Evolutionary conservation across 2,329 filamentous ascomycete genomes (phyloP), one percentile per base, ranked within the genome.

Genomic region (Hypoxylon sp.): DNA sequence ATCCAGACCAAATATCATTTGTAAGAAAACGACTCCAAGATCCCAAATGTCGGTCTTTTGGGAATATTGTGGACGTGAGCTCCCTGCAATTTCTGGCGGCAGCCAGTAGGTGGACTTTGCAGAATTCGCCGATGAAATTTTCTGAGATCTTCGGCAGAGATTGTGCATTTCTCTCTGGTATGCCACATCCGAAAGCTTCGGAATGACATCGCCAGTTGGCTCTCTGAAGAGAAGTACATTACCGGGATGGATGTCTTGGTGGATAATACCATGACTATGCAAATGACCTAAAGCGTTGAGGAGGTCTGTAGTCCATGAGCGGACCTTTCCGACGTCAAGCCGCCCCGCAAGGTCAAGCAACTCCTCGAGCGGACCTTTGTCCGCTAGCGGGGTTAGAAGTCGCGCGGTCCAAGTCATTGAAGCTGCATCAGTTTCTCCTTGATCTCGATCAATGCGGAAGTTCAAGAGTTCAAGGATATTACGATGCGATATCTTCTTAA

Each of bases 31-130:
- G 31, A 98, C 89, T 3, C 96, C 96, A 75, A 99, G 90, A 72
- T 98, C 93, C 96, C 96, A 99, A 7, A 98, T 89, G 78, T 98
- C 96, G 0, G 94, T 93, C 79, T 97, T 97, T 75, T 88, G 87
- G 1, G 87, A 90, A 81, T 91, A 85, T 79, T 91, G 84, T 31
- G 86, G 86, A 30, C 87, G 90, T 66, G 86, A 88, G 0, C 84
- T 86, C 51, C 83, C 86, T 31, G 88, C 87, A 56, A 94, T 86
- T 80, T 97, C 94, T 1, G 94, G 92, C 1, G 95, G 90, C 6
- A 92, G 81, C 95, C 95, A 97, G 72, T 94, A 93, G 1, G 91
- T 90, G 14, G 93, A 94, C 72, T 91, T 91, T 14, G 91, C 88
- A 25, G 89, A 86, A 51, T 86, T 84, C 20, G 88, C 80, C 1